Conservation (phyloP, 495 filamentous ascomycete genomes). For the Mycothermus thermophilus region DNA sequence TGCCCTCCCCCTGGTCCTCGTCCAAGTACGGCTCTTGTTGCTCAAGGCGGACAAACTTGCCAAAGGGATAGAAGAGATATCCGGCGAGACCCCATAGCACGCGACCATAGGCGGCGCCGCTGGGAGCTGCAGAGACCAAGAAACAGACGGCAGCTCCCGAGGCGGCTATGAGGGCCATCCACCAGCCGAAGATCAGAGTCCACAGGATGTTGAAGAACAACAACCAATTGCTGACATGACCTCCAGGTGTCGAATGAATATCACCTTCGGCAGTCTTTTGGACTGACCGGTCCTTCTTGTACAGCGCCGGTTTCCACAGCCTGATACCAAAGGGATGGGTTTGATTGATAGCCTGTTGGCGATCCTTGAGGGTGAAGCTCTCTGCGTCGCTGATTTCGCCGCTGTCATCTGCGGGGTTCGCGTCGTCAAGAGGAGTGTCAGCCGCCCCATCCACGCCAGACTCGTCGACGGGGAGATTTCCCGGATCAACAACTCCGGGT, state of each 20-base stretch:
- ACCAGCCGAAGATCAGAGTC: conserved; percentile 93
- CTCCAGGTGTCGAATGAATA: conserved; percentile 91
- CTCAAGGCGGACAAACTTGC: conserved; percentile 83
- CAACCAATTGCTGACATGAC: conserved; percentile 68
- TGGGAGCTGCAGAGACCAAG: conserved; percentile 61
- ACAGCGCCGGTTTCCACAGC: conserved; percentile 95
- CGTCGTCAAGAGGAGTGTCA: conserved; percentile 19
- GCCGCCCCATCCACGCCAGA: conserved; percentile 10
- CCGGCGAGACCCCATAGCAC: conserved; percentile 71
- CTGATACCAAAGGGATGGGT: conserved; percentile 98
- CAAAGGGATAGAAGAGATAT: conserved; percentile 93
- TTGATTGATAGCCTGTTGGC: conserved; percentile 95
- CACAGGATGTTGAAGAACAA: conserved; percentile 78
- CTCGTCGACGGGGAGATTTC: conserved; percentile 16
- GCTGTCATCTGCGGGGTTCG: conserved; percentile 38
- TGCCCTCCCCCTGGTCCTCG: conserved; percentile 96
- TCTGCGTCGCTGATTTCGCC: conserved; percentile 59
- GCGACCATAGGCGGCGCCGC: conserved; percentile 72
- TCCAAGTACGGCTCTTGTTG: conserved; percentile 89
- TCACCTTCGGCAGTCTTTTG: conserved; percentile 93
- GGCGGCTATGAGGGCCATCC: conserved; percentile 69
- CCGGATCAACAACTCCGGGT: conserved; percentile 8
- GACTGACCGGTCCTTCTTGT: conserved; percentile 94
- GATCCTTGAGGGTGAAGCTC: conserved; percentile 77
- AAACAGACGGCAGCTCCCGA: conserved; percentile 65